A percentile compares a stretch with the other conserved stretches of the same genome.
Conservation (phyloP, 495 filamentous ascomycete species). For the Penicillium ochrochloron region DNA sequence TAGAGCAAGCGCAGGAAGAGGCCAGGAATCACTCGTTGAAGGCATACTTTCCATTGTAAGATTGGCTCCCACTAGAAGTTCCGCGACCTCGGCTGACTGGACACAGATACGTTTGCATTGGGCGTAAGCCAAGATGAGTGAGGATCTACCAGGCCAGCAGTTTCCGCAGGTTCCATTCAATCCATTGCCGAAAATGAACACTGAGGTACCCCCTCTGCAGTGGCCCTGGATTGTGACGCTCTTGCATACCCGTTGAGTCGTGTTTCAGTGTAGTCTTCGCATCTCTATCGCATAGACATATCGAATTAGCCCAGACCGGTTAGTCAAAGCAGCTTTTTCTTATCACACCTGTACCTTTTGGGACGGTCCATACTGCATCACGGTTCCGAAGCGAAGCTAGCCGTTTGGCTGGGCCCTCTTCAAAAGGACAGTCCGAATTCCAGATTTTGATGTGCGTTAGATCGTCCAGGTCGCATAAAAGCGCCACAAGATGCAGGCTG, state of each 20-base stretch:
- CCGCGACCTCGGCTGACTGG: slow-evolving; percentile 24
- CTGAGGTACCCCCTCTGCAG: neutral
- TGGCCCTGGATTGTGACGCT: neutral
- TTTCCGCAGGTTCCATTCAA: neutral
- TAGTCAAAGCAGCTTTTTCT: slow-evolving; percentile 27
- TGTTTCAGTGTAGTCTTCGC: slow-evolving; percentile 9
- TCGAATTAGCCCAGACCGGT: slow-evolving; percentile 30
- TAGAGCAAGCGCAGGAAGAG: slow-evolving; percentile 69
- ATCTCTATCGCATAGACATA: slow-evolving; percentile 23
- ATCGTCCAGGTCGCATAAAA: slow-evolving; percentile 14
- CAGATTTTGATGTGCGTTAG: neutral
- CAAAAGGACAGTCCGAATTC: neutral
- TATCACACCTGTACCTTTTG: slow-evolving; percentile 5
- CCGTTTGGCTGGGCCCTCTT: neutral
- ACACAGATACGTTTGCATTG: slow-evolving; percentile 62
- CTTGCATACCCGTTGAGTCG: neutral
- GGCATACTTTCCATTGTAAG: slow-evolving; percentile 79
- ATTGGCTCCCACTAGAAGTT: slow-evolving; percentile 13
- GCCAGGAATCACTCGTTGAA: slow-evolving; percentile 66
- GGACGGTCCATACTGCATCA: neutral
- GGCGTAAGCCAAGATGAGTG: slow-evolving; percentile 48
- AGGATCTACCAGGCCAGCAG: neutral
- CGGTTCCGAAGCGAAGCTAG: neutral
- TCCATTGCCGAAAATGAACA: neutral
- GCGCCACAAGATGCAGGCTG: slow-evolving; percentile 1